These are phyloP conservation scores for Paecilomyces niveus DNA, from an alignment of 2,329 filamentous ascomycete species.

Conservation along the genomic window DNA sequence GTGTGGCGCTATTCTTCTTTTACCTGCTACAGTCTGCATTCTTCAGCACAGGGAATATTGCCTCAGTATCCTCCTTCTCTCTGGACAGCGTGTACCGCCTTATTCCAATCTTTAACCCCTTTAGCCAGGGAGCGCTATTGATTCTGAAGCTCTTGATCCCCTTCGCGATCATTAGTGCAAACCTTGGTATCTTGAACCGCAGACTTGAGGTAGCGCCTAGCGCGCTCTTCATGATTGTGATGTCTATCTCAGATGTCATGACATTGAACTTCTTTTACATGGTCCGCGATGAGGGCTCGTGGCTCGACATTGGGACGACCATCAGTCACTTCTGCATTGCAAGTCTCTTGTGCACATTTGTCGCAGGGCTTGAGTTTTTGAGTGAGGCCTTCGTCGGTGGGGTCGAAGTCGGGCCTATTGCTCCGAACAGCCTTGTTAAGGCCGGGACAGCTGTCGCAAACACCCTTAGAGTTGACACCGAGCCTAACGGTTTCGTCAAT, in stretches of 20 bases:
- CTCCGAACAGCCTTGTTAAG: neutral
- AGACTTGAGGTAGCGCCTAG: conserved; percentile 76
- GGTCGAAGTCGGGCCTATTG: conserved; percentile 49
- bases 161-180: conserved; percentile 85
- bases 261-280: conserved; percentile 98
- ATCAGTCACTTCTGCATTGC: conserved; percentile 96
- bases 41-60: conserved; percentile 94
- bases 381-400: conserved; percentile 78
- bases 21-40: conserved; percentile 91
- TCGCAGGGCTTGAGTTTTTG: conserved; percentile 76
- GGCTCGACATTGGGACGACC: conserved; percentile 94
- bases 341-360: conserved; percentile 81
- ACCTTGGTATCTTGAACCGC: conserved; percentile 86
- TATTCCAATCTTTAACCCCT: conserved; percentile 87
- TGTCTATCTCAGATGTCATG: conserved; percentile 83
- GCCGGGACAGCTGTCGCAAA: neutral
- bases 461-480: neutral
- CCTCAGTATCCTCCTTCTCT: conserved; percentile 87
- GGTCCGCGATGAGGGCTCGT: conserved; percentile 91
- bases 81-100: conserved; percentile 83
- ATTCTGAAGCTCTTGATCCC: conserved; percentile 87
- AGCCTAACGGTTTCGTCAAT: neutral
- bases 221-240: conserved; percentile 88
- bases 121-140: conserved; percentile 80
- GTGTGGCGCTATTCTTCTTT: conserved; percentile 90